phyloP scores from a whole-genome alignment of 2,329 filamentous ascomycete species.

The Nigrospora osmanthi region DNA sequence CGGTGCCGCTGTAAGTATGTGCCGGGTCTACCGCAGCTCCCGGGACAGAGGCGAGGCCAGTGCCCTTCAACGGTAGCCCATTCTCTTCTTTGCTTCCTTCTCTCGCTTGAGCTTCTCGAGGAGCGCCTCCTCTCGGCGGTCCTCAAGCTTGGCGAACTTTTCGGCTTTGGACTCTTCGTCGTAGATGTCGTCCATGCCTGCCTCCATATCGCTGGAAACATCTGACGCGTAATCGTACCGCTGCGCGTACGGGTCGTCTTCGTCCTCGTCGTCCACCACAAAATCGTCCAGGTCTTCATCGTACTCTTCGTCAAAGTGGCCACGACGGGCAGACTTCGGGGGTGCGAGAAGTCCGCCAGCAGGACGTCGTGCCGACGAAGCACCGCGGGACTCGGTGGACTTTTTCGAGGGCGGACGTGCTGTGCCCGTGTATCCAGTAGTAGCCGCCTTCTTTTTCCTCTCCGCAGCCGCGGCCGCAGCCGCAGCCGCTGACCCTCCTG shows the following conservation, averaged over 20 bases:
- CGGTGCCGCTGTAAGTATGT: no score
- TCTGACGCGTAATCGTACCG: constrained; percentile 54
- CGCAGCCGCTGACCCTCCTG: constrained; percentile 16
- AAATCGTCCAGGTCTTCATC: constrained; percentile 53
- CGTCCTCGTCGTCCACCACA: constrained; percentile 52
- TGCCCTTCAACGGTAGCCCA: background rate
- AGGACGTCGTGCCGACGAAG: constrained; percentile 11
- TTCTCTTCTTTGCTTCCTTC: constrained; percentile 20
- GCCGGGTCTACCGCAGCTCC: no score
- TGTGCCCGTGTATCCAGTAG: constrained; percentile 58
- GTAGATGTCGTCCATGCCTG: constrained; percentile 65
- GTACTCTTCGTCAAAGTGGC: constrained; percentile 54
- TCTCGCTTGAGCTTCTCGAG: constrained; percentile 33
- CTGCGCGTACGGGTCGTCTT: constrained; percentile 25
- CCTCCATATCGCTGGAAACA: constrained; percentile 71
- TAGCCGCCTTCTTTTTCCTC: constrained; percentile 58
- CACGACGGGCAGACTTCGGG: constrained; percentile 18
- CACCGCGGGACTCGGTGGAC: constrained; percentile 11
- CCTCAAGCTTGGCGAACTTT: constrained; percentile 56
- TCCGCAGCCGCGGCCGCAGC: constrained; percentile 26
- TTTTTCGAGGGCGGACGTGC: constrained; percentile 46
- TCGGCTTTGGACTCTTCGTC: constrained; percentile 60
- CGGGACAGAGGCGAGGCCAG: no score
- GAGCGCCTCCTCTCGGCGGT: constrained; percentile 38
- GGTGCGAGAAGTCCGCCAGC: constrained; percentile 26